phyloP scores from a whole-genome alignment of 352 stramenopile genomes.

The Lagenidium giganteum region DNA sequence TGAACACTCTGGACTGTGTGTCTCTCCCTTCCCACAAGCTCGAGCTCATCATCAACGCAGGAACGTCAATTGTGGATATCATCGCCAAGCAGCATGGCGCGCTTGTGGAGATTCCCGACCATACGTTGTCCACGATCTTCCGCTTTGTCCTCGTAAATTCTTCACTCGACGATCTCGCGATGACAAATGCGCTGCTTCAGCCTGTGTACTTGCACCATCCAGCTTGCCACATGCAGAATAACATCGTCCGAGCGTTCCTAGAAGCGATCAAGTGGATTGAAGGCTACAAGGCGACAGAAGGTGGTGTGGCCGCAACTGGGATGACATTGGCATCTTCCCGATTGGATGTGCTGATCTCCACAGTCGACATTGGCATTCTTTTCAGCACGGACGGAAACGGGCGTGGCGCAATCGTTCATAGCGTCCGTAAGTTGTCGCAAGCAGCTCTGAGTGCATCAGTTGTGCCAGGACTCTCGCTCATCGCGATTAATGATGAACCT shows the following conservation, averaged over 20 bases:
- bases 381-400: conserved; percentile 76
- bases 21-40: conserved; percentile 83
- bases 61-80: conserved; percentile 35
- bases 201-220: conserved; percentile 64
- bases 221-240: conserved; percentile 62
- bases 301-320: background rate
- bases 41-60: conserved; percentile 59
- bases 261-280: conserved; percentile 80
- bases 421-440: conserved; percentile 74
- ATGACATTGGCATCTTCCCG: conserved; percentile 49
- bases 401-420: conserved; percentile 71
- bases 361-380: conserved; percentile 77
- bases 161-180: conserved; percentile 47
- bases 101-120: conserved; percentile 51
- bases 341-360: conserved; percentile 76
- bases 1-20: conserved; percentile 69
- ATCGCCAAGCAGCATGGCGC: conserved; percentile 53
- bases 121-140: conserved; percentile 60
- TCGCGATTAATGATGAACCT: conserved; percentile 80
- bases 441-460: conserved; percentile 69
- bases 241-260: conserved; percentile 55
- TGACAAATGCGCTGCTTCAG: conserved; percentile 45
- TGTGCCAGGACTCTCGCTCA: conserved; percentile 61
- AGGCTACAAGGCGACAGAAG: conserved; percentile 31
- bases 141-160: conserved; percentile 64